Evolutionary conservation across 1,284 basidiomycete species (phyloP).

Genomic region (Gymnopus androsaceus): DNA sequence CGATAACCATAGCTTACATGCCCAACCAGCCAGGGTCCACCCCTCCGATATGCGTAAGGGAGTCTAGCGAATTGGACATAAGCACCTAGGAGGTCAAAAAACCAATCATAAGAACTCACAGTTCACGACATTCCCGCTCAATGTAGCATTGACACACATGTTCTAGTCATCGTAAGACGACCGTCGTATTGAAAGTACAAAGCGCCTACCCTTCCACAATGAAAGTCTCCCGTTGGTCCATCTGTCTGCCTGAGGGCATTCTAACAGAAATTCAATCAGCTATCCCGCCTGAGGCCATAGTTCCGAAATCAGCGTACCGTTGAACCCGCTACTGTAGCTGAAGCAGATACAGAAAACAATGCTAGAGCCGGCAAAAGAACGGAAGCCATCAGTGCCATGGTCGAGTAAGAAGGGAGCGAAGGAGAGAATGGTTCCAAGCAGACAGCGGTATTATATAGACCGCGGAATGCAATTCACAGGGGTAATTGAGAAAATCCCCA

Average conservation of each 20-base stretch:
- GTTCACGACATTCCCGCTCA: conserved; percentile 44
- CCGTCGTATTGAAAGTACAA: neutral
- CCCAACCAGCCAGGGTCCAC: conserved; percentile 55
- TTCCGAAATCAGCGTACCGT: neutral
- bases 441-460: neutral
- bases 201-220: conserved; percentile 22
- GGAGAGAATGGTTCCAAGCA: neutral
- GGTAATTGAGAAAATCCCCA: too few relatives aligned
- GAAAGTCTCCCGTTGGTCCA: conserved; percentile 18
- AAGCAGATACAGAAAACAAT: neutral
- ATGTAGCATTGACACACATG: conserved; percentile 47
- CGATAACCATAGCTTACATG: conserved; percentile 38
- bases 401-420: neutral
- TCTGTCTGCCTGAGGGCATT: neutral
- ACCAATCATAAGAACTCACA: conserved; percentile 34
- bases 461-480: neutral
- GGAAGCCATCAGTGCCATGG: neutral
- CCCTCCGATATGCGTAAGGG: conserved; percentile 39
- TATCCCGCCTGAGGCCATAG: too few relatives aligned
- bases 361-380: conserved; percentile 2
- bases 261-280: too few relatives aligned
- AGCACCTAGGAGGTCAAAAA: neutral
- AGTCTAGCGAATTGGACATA: conserved; percentile 32
- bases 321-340: neutral
- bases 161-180: conserved; percentile 21